Conservation (phyloP, 1,284 basidiomycete genomes). For the Cystobasidium sp. region DNA sequence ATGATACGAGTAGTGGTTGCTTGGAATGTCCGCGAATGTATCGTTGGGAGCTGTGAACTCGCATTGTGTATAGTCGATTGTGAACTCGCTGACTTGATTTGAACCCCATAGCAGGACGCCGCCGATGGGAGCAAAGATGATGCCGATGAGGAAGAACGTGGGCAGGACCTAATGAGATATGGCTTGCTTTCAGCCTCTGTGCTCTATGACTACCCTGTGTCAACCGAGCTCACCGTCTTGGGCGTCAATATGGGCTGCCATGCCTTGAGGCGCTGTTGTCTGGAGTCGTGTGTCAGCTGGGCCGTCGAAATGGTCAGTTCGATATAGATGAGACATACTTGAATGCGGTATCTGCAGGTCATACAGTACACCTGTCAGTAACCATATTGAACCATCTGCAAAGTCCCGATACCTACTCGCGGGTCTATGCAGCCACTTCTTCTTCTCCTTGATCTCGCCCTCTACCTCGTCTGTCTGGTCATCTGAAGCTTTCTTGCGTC, state of each 20-base stretch:
- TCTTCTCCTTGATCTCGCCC: constrained; percentile 63
- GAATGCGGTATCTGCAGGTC: constrained; percentile 27
- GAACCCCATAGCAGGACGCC: constrained; percentile 79
- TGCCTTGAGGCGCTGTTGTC: constrained; percentile 98
- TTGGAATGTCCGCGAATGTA: constrained; percentile 67
- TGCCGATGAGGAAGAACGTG: constrained; percentile 89
- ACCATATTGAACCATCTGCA: not conserved
- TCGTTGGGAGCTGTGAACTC: constrained; percentile 66
- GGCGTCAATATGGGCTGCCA: constrained; percentile 99
- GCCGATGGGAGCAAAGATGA: constrained; percentile 95
- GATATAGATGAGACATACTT: not conserved
- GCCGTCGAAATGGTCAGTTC: not conserved
- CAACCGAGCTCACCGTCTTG: constrained; percentile 67
- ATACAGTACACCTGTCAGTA: not conserved
- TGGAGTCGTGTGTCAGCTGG: constrained; percentile 86
- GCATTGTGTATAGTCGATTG: constrained; percentile 93
- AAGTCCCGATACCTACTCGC: constrained; percentile 69
- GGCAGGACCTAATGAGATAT: constrained; percentile 66
- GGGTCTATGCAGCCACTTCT: constrained; percentile 82
- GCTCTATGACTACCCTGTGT: not conserved
- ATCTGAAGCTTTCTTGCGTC: constrained; percentile 13
- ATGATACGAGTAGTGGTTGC: constrained; percentile 71
- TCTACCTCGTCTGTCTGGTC: constrained; percentile 29
- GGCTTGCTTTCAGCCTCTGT: not conserved
- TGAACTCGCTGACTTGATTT: constrained; percentile 85